Evolutionary conservation across 1,284 basidiomycete genomes (phyloP), one percentile per base, ranked within the genome.

Genomic region (Cryptococcus sp.): DNA sequence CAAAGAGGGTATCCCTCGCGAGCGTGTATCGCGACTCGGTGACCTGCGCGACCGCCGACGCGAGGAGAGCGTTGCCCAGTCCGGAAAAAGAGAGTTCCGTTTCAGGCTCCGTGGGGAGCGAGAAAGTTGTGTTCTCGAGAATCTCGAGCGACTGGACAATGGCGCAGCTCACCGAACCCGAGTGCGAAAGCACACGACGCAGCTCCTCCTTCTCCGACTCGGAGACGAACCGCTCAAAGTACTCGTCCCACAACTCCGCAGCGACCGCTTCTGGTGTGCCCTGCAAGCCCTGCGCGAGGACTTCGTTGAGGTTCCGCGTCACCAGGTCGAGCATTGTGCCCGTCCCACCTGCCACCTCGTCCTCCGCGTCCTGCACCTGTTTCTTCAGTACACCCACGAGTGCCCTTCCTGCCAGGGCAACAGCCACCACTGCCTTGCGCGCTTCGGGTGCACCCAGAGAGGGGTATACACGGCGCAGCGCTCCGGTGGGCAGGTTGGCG

Each of bases 21-120:
- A 78, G 60, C 7, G 57, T 54, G 52, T 73, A 76, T 6, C 79
- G 69, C 7, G 67, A 62, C 5, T 63, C 57, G 38, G 78, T 61
- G 24, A 59, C 57, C 3, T 62, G 52, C 0, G 67, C 48, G 33
- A 77, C 52, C 1, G 64, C 58, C 11, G 75, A 69, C 1, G 71
- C 52, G 20, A 78, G 54, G 5, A 79, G 62, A 2, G 73, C 67
- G 38, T 71, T 68, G 12, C 74, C 70, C 7, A 75, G 59, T 4
- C 75, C 75, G 1, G 73, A 68, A 45, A 65, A 67, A 2, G 65
- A 57, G 45, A 57, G 50, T 33, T 63, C 50, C 7, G 28, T 24
- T 1, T 15, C 9, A 23, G 35, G 18, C 9, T 45, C 21, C 2
- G 42, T 40, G n/a, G 33, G 21, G 5, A 53, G 28, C 11, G 52